phyloP scores from a whole-genome alignment of 2,329 filamentous ascomycete genomes.

The Coniochaeta sp. region DNA sequence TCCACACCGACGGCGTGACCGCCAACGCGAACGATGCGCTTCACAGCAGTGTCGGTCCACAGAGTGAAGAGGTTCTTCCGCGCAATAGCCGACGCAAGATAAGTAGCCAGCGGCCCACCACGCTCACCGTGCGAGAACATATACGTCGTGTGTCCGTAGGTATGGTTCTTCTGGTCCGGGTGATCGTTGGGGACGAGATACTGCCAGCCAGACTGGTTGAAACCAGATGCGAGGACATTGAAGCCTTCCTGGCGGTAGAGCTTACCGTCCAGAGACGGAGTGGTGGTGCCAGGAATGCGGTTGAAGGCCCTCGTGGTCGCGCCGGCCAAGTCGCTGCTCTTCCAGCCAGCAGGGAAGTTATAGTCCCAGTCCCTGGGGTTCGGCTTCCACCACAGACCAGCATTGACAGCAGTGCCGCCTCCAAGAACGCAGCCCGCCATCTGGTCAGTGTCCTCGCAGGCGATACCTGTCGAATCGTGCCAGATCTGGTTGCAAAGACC shows the following conservation, averaged over 20 bases:
- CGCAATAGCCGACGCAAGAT: slow-evolving; percentile 39
- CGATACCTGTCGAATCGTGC: slow-evolving; percentile 53
- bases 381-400: slow-evolving; percentile 63
- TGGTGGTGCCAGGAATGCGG: slow-evolving; percentile 63
- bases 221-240: slow-evolving; percentile 51
- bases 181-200: slow-evolving; percentile 52
- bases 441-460: slow-evolving; percentile 62
- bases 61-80: slow-evolving; percentile 57
- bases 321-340: slow-evolving; percentile 50
- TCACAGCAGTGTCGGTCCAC: slow-evolving; percentile 59
- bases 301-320: slow-evolving; percentile 57
- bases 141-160: slow-evolving; percentile 56
- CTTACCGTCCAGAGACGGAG: slow-evolving; percentile 58
- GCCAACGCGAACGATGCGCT: slow-evolving; percentile 56
- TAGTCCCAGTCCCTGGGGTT: slow-evolving; percentile 61
- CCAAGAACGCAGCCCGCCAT: slow-evolving; percentile 68
- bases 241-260: slow-evolving; percentile 63
- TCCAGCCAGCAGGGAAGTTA: slow-evolving; percentile 68
- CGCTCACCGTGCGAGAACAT: slow-evolving; percentile 62
- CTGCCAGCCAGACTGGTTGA: slow-evolving; percentile 55
- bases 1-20: slow-evolving; percentile 61
- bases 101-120: slow-evolving; percentile 64
- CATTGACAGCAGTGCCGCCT: slow-evolving; percentile 60
- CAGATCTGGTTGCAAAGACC: slow-evolving; percentile 67
- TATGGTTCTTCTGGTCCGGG: slow-evolving; percentile 57